Evolutionary conservation across 192 early-diverging fungal species (phyloP).

Genomic region (Mortierella claussenii): DNA sequence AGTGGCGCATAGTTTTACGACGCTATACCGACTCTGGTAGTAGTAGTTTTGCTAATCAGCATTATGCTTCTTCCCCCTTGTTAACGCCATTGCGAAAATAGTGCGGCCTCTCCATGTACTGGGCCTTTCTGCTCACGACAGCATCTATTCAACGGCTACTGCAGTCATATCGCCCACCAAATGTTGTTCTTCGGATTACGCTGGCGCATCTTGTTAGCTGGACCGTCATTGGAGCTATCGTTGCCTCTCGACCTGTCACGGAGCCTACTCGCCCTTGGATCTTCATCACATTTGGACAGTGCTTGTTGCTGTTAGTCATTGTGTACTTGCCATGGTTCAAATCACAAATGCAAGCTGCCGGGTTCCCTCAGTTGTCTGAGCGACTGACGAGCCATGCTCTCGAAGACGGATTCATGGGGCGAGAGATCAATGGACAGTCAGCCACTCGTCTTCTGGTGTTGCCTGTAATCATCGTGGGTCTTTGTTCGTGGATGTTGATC

Average conservation of each 20-base stretch:
- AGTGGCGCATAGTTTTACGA: not conserved
- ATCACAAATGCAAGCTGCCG: constrained; percentile 22
- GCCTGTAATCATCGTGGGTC: constrained; percentile 56
- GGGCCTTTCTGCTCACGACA: constrained; percentile 62
- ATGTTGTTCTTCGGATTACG: constrained; percentile 58
- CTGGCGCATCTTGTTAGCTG: constrained; percentile 57
- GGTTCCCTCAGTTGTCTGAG: constrained; percentile 31
- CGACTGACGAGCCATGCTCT: constrained; percentile 23
- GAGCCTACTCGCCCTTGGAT: constrained; percentile 64
- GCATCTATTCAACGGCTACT: constrained; percentile 58
- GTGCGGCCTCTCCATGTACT: constrained; percentile 62
- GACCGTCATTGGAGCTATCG: constrained; percentile 53
- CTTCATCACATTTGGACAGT: constrained; percentile 53
- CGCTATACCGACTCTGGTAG: not conserved
- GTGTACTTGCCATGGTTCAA: constrained; percentile 46
- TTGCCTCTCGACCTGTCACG: constrained; percentile 50
- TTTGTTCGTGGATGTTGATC: constrained; percentile 61
- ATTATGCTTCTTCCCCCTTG: not conserved
- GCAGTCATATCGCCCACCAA: constrained; percentile 59
- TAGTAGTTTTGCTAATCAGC: constrained; percentile 3
- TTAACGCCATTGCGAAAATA: constrained; percentile 8
- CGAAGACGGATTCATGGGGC: constrained; percentile 51
- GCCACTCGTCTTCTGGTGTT: constrained; percentile 45
- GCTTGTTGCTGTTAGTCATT: constrained; percentile 46
- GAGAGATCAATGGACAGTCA: constrained; percentile 39